phyloP scores from a whole-genome alignment of 2,329 filamentous ascomycete species.

The Colletotrichum gloeosporioides region DNA sequence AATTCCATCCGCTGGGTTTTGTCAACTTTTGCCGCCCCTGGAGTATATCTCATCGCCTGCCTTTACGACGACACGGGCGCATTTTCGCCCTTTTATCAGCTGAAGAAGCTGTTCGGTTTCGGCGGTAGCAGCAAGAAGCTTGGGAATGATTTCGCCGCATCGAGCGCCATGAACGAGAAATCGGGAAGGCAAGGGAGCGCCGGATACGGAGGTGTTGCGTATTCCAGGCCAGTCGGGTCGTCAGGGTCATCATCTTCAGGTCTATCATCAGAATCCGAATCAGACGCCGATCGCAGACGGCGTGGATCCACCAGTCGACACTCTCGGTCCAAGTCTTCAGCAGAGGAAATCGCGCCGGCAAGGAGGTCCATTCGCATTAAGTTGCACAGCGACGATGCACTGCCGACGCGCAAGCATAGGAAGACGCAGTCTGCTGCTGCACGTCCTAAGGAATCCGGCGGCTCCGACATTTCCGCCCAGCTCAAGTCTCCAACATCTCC shows the following conservation, averaged over 20 bases:
- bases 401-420: slow-evolving; percentile 74
- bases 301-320: slow-evolving; percentile 48
- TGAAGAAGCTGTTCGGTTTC: slow-evolving; percentile 67
- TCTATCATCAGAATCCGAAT: slow-evolving; percentile 74
- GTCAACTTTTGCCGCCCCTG: slow-evolving; percentile 79
- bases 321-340: slow-evolving; percentile 67
- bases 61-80: slow-evolving; percentile 82
- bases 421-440: slow-evolving; percentile 60
- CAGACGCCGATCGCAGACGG: slow-evolving; percentile 51
- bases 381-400: slow-evolving; percentile 79
- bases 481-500: slow-evolving; percentile 95
- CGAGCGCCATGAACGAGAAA: slow-evolving; percentile 33
- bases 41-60: slow-evolving; percentile 80
- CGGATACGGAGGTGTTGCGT: slow-evolving; percentile 22
- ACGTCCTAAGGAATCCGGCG: slow-evolving; percentile 40
- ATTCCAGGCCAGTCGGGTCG: slow-evolving; percentile 32
- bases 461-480: slow-evolving; percentile 72
- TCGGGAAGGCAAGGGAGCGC: slow-evolving; percentile 16
- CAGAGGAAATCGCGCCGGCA: slow-evolving; percentile 70
- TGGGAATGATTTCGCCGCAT: slow-evolving; percentile 36
- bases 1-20: slow-evolving; percentile 80
- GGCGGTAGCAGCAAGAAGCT: slow-evolving; percentile 55
- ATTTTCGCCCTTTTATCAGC: slow-evolving; percentile 79
- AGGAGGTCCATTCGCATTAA: slow-evolving; percentile 91
- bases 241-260: slow-evolving; percentile 66